Percentiles rank a stretch among this genome's conserved stretches.
These are phyloP conservation scores for Fusarium anguioides DNA, from an alignment of 2,329 filamentous ascomycete genomes.

Conservation along the genomic window DNA sequence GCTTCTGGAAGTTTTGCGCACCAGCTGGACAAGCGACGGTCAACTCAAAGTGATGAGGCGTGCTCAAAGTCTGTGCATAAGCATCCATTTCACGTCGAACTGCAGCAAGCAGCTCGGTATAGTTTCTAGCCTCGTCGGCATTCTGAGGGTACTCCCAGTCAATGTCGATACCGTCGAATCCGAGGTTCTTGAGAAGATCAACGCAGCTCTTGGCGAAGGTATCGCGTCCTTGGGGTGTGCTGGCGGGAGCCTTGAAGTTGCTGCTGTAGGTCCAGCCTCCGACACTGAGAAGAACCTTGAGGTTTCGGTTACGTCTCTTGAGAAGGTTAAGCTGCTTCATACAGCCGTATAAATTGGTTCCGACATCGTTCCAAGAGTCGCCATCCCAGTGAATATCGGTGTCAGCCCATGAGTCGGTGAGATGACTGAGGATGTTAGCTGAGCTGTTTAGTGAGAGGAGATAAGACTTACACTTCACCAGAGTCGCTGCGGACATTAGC, in stretches of 20 bases:
- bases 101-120: conserved; percentile 67
- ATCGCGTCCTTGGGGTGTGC: conserved; percentile 74
- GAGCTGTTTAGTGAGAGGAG: not conserved
- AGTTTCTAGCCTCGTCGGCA: conserved; percentile 64
- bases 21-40: conserved; percentile 74
- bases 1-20: conserved; percentile 68
- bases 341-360: conserved; percentile 88
- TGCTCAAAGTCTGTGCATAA: conserved; percentile 60
- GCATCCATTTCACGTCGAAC: conserved; percentile 68
- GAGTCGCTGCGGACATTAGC: conserved; percentile 83
- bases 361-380: conserved; percentile 76
- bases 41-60: conserved; percentile 68
- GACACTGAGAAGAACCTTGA: conserved; percentile 88
- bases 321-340: conserved; percentile 88
- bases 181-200: conserved; percentile 79
- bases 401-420: conserved; percentile 73
- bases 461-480: conserved; percentile 75
- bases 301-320: conserved; percentile 82
- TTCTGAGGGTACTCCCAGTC: conserved; percentile 76
- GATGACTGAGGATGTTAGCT: conserved; percentile 50
- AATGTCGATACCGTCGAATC: conserved; percentile 78
- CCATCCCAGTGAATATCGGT: conserved; percentile 78
- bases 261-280: conserved; percentile 93
- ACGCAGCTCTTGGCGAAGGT: conserved; percentile 81
- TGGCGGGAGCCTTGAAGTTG: conserved; percentile 82